Evolutionary conservation across 352 stramenopile genomes (phyloP).

Genomic region (Phytopythium ostracodes): DNA sequence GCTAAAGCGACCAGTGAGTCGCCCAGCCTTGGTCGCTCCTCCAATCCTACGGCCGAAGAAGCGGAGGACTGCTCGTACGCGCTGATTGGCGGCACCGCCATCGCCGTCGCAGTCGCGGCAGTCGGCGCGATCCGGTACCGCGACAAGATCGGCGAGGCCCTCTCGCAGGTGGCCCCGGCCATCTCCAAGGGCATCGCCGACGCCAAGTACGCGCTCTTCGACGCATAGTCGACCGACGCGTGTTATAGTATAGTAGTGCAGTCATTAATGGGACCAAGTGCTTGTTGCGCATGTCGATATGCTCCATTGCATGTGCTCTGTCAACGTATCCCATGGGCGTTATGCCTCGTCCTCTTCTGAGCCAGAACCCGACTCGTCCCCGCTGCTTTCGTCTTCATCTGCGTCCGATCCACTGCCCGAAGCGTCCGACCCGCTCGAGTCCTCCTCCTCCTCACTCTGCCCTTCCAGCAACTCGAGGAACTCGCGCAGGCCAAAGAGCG

Average conservation of each 20-base stretch:
- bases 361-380: constrained; percentile 8
- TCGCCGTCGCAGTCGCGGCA: constrained; percentile 40
- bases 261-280: constrained; percentile 56
- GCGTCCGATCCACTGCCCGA: constrained; percentile 1
- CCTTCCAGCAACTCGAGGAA: constrained; percentile 32
- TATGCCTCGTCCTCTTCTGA: constrained; percentile 17
- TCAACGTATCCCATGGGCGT: too few species aligned
- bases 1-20: background rate
- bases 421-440: constrained; percentile 23
- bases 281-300: constrained; percentile 19
- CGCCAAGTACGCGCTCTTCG: constrained; percentile 63
- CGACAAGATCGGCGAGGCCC: constrained; percentile 38
- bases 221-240: constrained; percentile 23
- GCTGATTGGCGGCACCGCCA: constrained; percentile 42
- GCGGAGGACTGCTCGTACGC: constrained; percentile 36
- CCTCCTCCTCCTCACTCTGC: constrained; percentile 21
- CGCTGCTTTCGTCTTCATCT: constrained; percentile 11
- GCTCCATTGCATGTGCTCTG: too few species aligned
- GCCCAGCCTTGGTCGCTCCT: background rate
- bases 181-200: constrained; percentile 58
- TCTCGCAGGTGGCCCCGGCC: constrained; percentile 34
- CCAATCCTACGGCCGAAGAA: background rate
- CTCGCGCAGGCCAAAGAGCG: constrained; percentile 58
- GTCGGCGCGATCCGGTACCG: constrained; percentile 46
- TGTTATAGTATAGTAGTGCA: constrained; percentile 1